These are phyloP conservation scores for Sordariomycetes sp. DNA, from an alignment of 2,329 filamentous ascomycete species.

Conservation along the genomic window DNA sequence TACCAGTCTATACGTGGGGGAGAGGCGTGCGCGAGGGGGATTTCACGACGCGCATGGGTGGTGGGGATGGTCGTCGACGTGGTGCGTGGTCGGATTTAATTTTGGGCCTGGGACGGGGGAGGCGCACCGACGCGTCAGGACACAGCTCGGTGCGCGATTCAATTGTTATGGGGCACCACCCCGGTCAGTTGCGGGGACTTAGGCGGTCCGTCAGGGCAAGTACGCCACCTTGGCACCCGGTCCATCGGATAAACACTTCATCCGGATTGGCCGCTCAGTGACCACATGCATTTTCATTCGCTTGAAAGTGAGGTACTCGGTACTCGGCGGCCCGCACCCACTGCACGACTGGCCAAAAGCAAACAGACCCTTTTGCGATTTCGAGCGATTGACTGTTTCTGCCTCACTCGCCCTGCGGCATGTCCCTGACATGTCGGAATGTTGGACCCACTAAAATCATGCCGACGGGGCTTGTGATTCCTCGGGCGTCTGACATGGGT, in stretches of 20 bases:
- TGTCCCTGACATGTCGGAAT: background rate
- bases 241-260: background rate
- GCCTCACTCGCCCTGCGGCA: background rate
- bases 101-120: background rate
- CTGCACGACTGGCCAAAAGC: background rate
- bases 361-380: background rate
- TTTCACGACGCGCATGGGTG: background rate
- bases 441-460: background rate
- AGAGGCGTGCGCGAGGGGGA: background rate
- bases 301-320: background rate
- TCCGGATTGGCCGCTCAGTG: background rate
- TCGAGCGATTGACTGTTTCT: background rate
- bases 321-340: background rate
- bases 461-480: background rate
- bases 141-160: background rate
- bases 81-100: background rate
- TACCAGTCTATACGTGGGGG: constrained; percentile 2
- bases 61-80: constrained; percentile 6
- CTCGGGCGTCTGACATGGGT: background rate
- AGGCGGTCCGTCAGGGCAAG: background rate
- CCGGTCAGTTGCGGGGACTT: background rate
- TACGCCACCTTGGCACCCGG: background rate
- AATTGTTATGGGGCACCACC: background rate
- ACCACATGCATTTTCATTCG: background rate
- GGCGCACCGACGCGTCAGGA: background rate